Base-by-base conservation (phyloP, 1,139 yeast genomes). In the Blastobotrys apis region DNA sequence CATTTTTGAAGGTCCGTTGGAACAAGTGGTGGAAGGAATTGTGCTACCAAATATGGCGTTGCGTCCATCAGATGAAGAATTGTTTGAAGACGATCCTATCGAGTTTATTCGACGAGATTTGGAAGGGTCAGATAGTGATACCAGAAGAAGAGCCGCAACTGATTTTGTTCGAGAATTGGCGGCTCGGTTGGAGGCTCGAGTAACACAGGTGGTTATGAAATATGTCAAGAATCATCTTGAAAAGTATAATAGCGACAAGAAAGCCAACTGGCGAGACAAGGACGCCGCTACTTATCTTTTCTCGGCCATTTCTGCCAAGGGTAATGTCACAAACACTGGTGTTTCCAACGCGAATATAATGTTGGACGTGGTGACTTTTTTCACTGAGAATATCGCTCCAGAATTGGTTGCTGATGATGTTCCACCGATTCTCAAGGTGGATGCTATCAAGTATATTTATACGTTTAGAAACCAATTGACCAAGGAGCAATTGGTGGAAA, bases 41-140 rank as follows among this genome's bases (percentile, higher is more conserved):
- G 80, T 94, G 43, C 72, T 94, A 50, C 98, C 98, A 33, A 94
- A 92, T 61, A 80, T 90, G 58, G 77, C 81, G 17, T 74, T 92
- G 45, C 57, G 82, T 60, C 90, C 84, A 47, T 74, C 83, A 4
- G 99, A 94, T 61, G 88, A 87, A 58, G 98, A 94, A 63, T 65
- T 81, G 53, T 92, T 94, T 65, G 98, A 92, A 66, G 98, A 94
- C 65, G 98, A 94, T 60, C 98, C 98, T 33, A 83, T 92, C 43
- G 94, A 86, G 57, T 94, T 74, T 60, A 92, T 88, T 16, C 77
- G 97, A 58, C 76, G 95, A 48, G 98, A 94, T 64, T 71, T 94
- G 45, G 98, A 92, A 67, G 98, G 97, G 3, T 82, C 95, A 0
- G 97, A 92, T 60, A 78, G 84, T 30, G 97, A 90, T 58, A 84